Evolutionary conservation across 2,329 filamentous ascomycete genomes (phyloP).

Genomic region (Monilinia fructigena): DNA sequence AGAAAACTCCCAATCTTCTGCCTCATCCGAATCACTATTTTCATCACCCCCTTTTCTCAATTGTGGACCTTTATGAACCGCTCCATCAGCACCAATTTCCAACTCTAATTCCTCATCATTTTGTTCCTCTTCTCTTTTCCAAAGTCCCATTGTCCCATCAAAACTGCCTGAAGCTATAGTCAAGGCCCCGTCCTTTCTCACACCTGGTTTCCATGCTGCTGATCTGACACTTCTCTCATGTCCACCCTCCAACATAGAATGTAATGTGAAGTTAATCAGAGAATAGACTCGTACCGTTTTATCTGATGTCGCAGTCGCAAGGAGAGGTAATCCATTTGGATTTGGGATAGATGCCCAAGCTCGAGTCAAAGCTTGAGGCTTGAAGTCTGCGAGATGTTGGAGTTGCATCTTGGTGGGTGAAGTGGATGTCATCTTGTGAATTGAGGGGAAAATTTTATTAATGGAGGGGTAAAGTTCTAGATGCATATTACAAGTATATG

Average conservation of each 20-base stretch:
- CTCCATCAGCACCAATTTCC: slow-evolving; percentile 41
- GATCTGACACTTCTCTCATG: slow-evolving; percentile 88
- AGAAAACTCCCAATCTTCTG: slow-evolving; percentile 87
- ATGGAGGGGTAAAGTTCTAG: slow-evolving; percentile 23
- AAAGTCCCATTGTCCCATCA: slow-evolving; percentile 85
- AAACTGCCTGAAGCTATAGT: slow-evolving; percentile 92
- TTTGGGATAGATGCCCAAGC: slow-evolving; percentile 87
- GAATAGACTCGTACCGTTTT: slow-evolving; percentile 90
- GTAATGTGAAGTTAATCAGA: slow-evolving; percentile 73
- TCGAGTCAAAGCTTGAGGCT: slow-evolving; percentile 61
- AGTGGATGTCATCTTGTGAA: background rate
- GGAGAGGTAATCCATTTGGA: slow-evolving; percentile 72
- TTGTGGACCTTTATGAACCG: slow-evolving; percentile 29
- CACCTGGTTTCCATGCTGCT: slow-evolving; percentile 80
- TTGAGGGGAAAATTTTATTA: slow-evolving; percentile 18
- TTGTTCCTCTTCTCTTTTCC: slow-evolving; percentile 58
- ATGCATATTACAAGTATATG: slow-evolving; percentile 1
- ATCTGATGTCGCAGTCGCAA: slow-evolving; percentile 83
- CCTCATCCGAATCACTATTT: slow-evolving; percentile 49
- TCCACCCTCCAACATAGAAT: slow-evolving; percentile 78
- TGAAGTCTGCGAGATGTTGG: slow-evolving; percentile 37
- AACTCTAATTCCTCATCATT: slow-evolving; percentile 44
- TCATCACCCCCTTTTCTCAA: slow-evolving; percentile 33
- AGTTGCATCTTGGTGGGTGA: slow-evolving; percentile 11
- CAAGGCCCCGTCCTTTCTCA: slow-evolving; percentile 58